Percentiles rank a stretch among this genome's conserved stretches.
phyloP scores from a whole-genome alignment of 2,329 filamentous ascomycete genomes.

The Scopulariopsis brevicaulis region DNA sequence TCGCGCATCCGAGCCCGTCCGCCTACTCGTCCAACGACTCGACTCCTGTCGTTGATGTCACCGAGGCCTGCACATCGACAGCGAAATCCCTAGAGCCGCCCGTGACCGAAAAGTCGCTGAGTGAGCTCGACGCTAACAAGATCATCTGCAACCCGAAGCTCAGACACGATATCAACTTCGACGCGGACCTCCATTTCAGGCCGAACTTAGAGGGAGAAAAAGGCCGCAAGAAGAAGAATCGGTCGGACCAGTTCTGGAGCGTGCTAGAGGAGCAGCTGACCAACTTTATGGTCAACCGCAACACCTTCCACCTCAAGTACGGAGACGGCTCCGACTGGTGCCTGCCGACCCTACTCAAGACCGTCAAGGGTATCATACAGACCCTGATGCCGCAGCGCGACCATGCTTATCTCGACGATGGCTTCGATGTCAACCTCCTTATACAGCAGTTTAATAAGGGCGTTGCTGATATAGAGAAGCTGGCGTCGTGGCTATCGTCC shows the following conservation, averaged over 20 bases:
- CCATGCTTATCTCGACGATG: constrained; percentile 68
- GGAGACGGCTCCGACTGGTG: constrained; percentile 44
- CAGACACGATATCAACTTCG: constrained; percentile 91
- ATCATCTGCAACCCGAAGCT: constrained; percentile 70
- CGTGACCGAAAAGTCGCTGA: constrained; percentile 73
- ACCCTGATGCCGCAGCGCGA: constrained; percentile 81
- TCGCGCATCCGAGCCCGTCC: constrained; percentile 5
- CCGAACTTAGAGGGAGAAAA: constrained; percentile 84
- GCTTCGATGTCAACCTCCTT: constrained; percentile 72
- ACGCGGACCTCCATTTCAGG: constrained; percentile 83
- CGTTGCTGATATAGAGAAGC: constrained; percentile 70
- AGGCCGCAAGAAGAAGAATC: constrained; percentile 66
- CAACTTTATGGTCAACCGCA: constrained; percentile 37
- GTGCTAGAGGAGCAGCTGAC: constrained; percentile 45
- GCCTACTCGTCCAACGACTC: background rate
- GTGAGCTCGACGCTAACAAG: constrained; percentile 80
- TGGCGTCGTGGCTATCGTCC: constrained; percentile 73
- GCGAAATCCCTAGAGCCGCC: constrained; percentile 49
- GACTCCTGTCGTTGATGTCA: background rate
- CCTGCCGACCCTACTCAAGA: constrained; percentile 66
- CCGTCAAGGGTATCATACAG: constrained; percentile 77
- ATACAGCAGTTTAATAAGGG: constrained; percentile 89
- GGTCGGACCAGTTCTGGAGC: constrained; percentile 74
- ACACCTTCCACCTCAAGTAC: constrained; percentile 35
- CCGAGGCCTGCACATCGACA: background rate